phyloP scores from a whole-genome alignment of 2,329 filamentous ascomycete genomes.

The Paecilomyces fulvus region DNA sequence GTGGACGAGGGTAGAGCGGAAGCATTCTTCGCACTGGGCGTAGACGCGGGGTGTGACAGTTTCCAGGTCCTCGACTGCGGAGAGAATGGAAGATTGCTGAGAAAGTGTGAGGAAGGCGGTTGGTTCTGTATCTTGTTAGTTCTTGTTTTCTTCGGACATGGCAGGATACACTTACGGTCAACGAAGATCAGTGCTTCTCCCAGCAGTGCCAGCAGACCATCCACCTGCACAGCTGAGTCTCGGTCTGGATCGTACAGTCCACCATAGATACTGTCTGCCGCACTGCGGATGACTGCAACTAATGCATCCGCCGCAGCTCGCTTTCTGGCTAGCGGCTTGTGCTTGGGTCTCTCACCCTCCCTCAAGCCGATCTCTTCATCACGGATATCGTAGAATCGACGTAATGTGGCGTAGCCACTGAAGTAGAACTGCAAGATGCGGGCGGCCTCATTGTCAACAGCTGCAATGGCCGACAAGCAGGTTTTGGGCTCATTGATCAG shows the following conservation, averaged over 20 bases:
- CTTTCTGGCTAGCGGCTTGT: slow-evolving; percentile 52
- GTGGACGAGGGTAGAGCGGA: slow-evolving; percentile 65
- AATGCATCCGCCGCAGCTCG: slow-evolving; percentile 65
- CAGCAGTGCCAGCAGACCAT: slow-evolving; percentile 73
- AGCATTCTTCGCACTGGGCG: slow-evolving; percentile 66
- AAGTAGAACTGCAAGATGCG: slow-evolving; percentile 75
- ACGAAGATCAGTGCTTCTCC: slow-evolving; percentile 77
- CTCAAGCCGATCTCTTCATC: slow-evolving; percentile 51
- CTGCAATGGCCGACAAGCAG: slow-evolving; percentile 63
- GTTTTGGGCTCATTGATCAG: slow-evolving; percentile 65
- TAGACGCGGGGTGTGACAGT: slow-evolving; percentile 67
- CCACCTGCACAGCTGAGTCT: slow-evolving; percentile 78
- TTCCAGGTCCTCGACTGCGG: slow-evolving; percentile 70
- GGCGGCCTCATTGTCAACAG: slow-evolving; percentile 71
- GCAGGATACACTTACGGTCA: slow-evolving; percentile 39
- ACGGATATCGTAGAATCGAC: slow-evolving; percentile 82
- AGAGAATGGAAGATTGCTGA: slow-evolving; percentile 67
- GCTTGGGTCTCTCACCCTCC: slow-evolving; percentile 32
- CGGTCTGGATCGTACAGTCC: slow-evolving; percentile 76
- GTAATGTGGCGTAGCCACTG: slow-evolving; percentile 84
- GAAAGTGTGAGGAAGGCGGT: slow-evolving; percentile 55
- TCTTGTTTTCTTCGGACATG: not conserved
- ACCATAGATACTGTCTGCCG: slow-evolving; percentile 83
- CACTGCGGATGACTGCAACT: slow-evolving; percentile 73
- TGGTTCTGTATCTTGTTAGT: slow-evolving; percentile 35